phyloP scores from a whole-genome alignment of 306 rosid genomes.

The Carpinus fangiana region DNA sequence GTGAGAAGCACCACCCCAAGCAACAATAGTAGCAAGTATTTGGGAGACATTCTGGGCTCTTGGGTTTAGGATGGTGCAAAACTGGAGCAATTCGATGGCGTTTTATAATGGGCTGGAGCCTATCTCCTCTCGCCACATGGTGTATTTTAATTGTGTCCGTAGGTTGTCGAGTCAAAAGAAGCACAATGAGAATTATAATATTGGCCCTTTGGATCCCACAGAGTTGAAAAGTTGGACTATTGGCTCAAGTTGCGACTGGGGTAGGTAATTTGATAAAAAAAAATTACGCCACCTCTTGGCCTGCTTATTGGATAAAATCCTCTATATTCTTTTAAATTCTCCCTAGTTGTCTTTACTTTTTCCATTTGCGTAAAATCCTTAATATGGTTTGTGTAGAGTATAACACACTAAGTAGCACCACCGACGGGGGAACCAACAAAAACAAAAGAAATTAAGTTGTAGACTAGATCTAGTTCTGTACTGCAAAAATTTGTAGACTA shows the following conservation, averaged over 20 bases:
- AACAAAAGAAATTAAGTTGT: too few species aligned
- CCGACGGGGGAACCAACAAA: too few species aligned
- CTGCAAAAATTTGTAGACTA: too few species aligned
- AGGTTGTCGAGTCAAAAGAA: not conserved
- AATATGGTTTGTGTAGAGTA: too few species aligned
- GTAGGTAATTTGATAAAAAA: not conserved
- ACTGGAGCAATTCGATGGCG: not conserved
- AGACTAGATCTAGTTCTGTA: too few species aligned
- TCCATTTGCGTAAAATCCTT: too few species aligned
- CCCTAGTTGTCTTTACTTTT: too few species aligned
- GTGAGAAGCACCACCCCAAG: constrained; percentile 38
- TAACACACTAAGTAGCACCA: too few species aligned
- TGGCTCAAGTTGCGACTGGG: not conserved
- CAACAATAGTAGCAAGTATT: constrained; percentile 17
- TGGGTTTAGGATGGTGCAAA: not conserved
- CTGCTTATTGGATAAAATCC: not conserved
- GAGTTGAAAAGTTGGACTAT: constrained; percentile 10
- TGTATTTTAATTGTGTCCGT: not conserved
- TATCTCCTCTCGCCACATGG: not conserved
- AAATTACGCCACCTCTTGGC: not conserved
- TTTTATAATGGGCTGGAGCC: constrained; percentile 27
- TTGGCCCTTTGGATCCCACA: not conserved
- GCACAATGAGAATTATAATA: not conserved
- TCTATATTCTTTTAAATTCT: too few species aligned
- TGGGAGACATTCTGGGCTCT: constrained; percentile 24